These are phyloP conservation scores for Corynespora cassiicola DNA, from an alignment of 2,329 filamentous ascomycete genomes.

Conservation along the genomic window DNA sequence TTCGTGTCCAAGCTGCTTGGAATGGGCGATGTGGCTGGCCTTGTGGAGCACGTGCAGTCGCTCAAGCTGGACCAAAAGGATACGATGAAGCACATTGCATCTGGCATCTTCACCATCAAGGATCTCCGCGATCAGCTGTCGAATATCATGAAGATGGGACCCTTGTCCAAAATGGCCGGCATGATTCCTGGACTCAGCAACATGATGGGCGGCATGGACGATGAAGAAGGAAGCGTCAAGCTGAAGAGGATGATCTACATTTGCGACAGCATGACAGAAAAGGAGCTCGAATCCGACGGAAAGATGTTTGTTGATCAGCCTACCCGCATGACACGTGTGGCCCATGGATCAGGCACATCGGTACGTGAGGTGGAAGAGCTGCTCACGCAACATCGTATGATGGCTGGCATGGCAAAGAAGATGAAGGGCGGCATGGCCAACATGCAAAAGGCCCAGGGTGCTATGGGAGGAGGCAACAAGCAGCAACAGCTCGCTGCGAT, in stretches of 20 bases:
- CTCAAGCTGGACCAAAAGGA: conserved; percentile 97
- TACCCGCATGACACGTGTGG: conserved; percentile 89
- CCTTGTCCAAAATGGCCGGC: conserved; percentile 93
- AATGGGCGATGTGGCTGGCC: conserved; percentile 94
- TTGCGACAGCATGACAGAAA: conserved; percentile 96
- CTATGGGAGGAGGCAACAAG: conserved; percentile 90
- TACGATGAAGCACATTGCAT: conserved; percentile 98
- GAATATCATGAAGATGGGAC: conserved; percentile 99
- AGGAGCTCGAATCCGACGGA: conserved; percentile 93
- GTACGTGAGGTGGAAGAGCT: conserved; percentile 95
- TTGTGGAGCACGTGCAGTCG: conserved; percentile 96
- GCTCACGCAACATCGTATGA: conserved; percentile 97
- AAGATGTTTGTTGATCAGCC: conserved; percentile 94
- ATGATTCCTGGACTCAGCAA: conserved; percentile 97
- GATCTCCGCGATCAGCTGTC: conserved; percentile 93
- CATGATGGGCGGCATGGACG: conserved; percentile 95
- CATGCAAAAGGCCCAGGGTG: conserved; percentile 90
- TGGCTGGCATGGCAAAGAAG: conserved; percentile 99
- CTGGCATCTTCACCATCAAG: conserved; percentile 93
- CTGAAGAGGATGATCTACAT: conserved; percentile 99
- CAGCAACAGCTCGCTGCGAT: conserved; percentile 93
- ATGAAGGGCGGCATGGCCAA: conserved; percentile 98
- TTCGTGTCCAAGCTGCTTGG: conserved; percentile 94
- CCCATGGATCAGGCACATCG: conserved; percentile 85
- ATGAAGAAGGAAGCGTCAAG: conserved; percentile 92